phyloP scores from a whole-genome alignment of 306 rosid species.

The Oemleria cerasiformis region DNA sequence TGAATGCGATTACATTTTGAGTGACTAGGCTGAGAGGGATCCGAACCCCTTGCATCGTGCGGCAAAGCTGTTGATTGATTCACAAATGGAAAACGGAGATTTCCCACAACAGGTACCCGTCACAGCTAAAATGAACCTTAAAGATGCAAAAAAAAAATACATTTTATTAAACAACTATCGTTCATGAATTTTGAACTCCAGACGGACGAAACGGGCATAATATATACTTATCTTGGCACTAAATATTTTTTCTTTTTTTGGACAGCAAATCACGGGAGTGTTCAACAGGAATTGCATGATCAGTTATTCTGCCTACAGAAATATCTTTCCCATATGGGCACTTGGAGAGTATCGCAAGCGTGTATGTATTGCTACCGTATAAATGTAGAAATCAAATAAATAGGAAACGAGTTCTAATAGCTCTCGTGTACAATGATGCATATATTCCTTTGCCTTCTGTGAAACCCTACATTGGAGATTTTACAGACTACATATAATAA shows the following conservation, averaged over 20 bases:
- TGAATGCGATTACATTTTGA: background rate
- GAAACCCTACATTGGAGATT: background rate
- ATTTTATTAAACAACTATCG: no score
- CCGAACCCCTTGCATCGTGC: constrained; percentile 57
- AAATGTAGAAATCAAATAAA: background rate
- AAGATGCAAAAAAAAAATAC: no score
- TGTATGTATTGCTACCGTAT: constrained; percentile 30
- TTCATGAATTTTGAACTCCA: no score
- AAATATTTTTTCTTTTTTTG: background rate
- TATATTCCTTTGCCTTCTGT: background rate
- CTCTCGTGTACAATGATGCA: background rate
- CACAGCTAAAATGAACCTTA: no score
- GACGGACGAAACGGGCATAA: no score
- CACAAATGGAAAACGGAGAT: constrained; percentile 62
- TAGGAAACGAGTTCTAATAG: background rate
- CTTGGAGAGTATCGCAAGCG: constrained; percentile 49
- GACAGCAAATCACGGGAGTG: constrained; percentile 58
- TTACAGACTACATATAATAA: background rate
- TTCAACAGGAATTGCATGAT: constrained; percentile 54
- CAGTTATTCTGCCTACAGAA: constrained; percentile 58
- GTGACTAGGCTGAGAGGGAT: constrained; percentile 47
- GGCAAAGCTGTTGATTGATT: constrained; percentile 50
- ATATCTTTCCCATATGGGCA: constrained; percentile 77
- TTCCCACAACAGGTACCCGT: constrained; percentile 67
- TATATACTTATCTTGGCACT: background rate